Conservation (phyloP, 495 filamentous ascomycete genomes). For the Thermochaetoides thermophila region DNA sequence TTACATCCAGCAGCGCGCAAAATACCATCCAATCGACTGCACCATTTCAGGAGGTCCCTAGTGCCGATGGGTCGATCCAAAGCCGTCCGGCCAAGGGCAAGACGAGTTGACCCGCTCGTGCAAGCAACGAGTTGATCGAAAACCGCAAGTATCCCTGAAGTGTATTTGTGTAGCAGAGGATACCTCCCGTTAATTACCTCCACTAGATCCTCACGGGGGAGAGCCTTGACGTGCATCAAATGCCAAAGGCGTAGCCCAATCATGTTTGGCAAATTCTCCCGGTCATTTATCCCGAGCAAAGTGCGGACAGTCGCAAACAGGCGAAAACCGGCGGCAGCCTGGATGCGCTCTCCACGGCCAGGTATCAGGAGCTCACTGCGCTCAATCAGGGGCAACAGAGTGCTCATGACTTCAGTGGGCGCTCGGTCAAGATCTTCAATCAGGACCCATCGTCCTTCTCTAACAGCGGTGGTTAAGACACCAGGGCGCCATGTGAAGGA, state of each 20-base stretch:
- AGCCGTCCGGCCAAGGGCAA: slow-evolving; percentile 38
- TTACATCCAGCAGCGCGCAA: slow-evolving; percentile 43
- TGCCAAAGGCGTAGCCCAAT: slow-evolving; percentile 78
- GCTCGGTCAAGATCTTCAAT: slow-evolving; percentile 95
- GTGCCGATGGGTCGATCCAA: slow-evolving; percentile 50
- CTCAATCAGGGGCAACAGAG: slow-evolving; percentile 80
- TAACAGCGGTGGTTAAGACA: slow-evolving; percentile 82
- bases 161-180: slow-evolving; percentile 52
- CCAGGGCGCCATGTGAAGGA: slow-evolving; percentile 89
- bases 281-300: slow-evolving; percentile 52
- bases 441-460: slow-evolving; percentile 86
- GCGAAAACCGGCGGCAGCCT: slow-evolving; percentile 68
- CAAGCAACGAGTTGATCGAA: slow-evolving; percentile 50
- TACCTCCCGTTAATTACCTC: slow-evolving; percentile 56
- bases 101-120: slow-evolving; percentile 34
- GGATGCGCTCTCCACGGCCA: slow-evolving; percentile 69
- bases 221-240: slow-evolving; percentile 49
- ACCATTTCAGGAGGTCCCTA: slow-evolving; percentile 83
- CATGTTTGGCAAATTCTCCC: slow-evolving; percentile 42
- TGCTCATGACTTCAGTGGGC: slow-evolving; percentile 87
- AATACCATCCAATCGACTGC: slow-evolving; percentile 50
- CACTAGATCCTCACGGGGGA: slow-evolving; percentile 53
- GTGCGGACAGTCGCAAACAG: slow-evolving; percentile 85
- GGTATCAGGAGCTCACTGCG: slow-evolving; percentile 74
- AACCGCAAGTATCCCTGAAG: slow-evolving; percentile 56